phyloP scores from a whole-genome alignment of 768 basidiomycete species.

The Pseudohyphozyma bogoriensis region DNA sequence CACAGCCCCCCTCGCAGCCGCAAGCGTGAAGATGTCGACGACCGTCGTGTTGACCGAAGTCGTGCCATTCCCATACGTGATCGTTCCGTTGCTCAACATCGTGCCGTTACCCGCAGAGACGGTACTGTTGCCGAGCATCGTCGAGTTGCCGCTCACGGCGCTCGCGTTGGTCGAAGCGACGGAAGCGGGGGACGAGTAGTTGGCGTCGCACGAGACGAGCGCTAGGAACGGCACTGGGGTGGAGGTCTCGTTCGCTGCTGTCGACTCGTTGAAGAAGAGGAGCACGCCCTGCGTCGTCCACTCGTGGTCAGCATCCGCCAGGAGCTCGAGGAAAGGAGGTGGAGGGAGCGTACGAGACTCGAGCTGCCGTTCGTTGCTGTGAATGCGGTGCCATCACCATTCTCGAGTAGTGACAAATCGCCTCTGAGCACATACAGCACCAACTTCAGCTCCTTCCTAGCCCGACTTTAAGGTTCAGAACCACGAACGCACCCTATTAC shows the following conservation, averaged over 20 bases:
- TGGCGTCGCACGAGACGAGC: conserved; percentile 18
- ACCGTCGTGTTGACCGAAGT: not conserved
- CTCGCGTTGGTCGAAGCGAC: not conserved
- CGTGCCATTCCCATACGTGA: no score
- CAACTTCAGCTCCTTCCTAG: not conserved
- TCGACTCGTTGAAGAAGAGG: conserved; percentile 13
- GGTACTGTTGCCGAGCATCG: not conserved
- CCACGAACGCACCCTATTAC: not conserved
- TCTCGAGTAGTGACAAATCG: not conserved
- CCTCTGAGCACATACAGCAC: not conserved
- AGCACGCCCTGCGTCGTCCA: conserved; percentile 14
- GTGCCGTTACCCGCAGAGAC: not conserved
- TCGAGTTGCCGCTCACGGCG: not conserved
- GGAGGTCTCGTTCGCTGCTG: not conserved
- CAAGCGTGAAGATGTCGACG: not conserved
- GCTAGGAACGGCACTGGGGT: conserved; percentile 13
- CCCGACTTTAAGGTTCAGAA: not conserved
- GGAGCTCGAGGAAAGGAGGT: not conserved
- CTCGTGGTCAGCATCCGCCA: not conserved
- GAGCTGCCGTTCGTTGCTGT: not conserved
- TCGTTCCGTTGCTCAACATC: no score
- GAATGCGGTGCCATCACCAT: not conserved
- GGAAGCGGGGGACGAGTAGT: not conserved
- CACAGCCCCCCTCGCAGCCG: not conserved
- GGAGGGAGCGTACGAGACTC: not conserved